These are phyloP conservation scores for Coleophoma eucalyptorum DNA, from an alignment of 2,329 filamentous ascomycete species.

Conservation along the genomic window DNA sequence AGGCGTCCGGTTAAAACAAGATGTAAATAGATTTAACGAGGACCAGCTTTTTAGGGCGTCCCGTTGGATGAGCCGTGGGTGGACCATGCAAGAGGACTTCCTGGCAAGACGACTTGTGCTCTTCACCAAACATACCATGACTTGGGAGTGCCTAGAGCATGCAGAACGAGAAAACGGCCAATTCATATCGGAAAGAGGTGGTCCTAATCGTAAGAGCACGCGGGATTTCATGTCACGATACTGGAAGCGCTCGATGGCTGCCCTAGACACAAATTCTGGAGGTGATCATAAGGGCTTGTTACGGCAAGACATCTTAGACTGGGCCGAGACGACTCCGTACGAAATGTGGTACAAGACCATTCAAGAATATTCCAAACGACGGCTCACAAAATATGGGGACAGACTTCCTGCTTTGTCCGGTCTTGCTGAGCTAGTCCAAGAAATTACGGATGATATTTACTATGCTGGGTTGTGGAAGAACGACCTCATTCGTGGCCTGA, in stretches of 20 bases:
- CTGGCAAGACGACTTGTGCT: background rate
- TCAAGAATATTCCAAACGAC: background rate
- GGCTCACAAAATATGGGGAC: background rate
- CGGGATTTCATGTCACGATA: background rate
- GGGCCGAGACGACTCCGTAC: background rate
- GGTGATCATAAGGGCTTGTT: background rate
- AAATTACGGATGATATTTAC: background rate
- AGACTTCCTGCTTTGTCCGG: background rate
- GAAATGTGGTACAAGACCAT: background rate
- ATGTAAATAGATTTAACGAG: background rate
- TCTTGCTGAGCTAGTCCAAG: background rate
- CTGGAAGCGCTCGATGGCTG: background rate
- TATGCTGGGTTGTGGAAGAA: background rate
- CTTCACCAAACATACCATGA: background rate
- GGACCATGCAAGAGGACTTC: background rate
- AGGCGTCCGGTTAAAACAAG: background rate
- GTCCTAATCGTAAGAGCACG: background rate
- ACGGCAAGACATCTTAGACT: background rate
- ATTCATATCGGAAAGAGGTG: background rate
- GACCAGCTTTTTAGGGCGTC: background rate
- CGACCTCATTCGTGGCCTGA: background rate
- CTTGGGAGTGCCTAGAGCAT: background rate
- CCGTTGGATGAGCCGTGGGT: background rate
- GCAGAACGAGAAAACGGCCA: background rate
- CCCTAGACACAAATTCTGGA: background rate